phyloP scores from a whole-genome alignment of 495 filamentous ascomycete species.

The Corynascus novoguineensis region DNA sequence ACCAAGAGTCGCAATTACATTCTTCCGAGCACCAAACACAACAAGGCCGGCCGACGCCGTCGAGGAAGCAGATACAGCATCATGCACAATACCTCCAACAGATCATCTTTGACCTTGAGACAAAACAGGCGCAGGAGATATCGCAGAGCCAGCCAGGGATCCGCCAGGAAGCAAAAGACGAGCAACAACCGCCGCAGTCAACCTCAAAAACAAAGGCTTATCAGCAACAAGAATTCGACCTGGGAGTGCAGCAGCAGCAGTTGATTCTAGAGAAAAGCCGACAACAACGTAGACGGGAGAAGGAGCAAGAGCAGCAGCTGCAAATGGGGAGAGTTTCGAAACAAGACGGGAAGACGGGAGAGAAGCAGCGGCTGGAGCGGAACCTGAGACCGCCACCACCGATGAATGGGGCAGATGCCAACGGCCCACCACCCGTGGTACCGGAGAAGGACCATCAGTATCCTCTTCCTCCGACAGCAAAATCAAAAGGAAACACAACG shows the following conservation, averaged over 20 bases:
- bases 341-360: neutral
- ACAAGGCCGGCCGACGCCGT: slow-evolving; percentile 8
- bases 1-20: neutral
- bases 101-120: slow-evolving; percentile 19
- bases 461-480: neutral
- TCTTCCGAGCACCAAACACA: neutral
- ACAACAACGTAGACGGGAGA: neutral
- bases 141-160: neutral
- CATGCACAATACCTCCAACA: slow-evolving; percentile 30
- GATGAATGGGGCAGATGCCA: neutral
- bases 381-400: neutral
- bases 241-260: too few relatives aligned
- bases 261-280: slow-evolving; percentile 17
- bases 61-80: slow-evolving; percentile 21
- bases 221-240: too few relatives aligned
- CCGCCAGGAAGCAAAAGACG: neutral
- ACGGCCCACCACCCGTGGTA: neutral
- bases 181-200: neutral
- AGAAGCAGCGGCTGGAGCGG: neutral
- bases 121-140: neutral
- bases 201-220: too few relatives aligned
- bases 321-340: neutral
- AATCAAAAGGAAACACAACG: neutral
- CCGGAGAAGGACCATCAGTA: slow-evolving; percentile 5
- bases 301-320: neutral